These are phyloP conservation scores for Sutorius eximius DNA, from an alignment of 1,284 basidiomycete genomes.

Conservation along the genomic window DNA sequence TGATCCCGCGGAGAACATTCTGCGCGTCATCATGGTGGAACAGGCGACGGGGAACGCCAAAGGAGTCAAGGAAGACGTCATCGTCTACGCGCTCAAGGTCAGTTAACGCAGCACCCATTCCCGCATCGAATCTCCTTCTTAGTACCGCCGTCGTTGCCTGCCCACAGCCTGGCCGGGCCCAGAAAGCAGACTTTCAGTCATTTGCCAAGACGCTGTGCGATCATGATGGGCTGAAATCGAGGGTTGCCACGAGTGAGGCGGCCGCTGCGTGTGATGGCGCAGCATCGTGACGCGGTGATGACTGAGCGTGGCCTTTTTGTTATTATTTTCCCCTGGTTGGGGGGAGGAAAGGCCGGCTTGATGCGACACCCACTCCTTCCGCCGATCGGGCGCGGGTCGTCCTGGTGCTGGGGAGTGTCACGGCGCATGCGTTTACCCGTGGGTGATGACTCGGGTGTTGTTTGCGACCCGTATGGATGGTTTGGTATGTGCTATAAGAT, in stretches of 20 bases:
- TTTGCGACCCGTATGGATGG: constrained; percentile 6
- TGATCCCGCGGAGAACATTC: constrained; percentile 51
- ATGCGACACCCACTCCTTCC: background rate
- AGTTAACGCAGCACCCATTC: constrained; percentile 2
- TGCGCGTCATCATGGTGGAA: constrained; percentile 59
- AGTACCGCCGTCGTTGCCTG: background rate
- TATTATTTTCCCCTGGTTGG: background rate
- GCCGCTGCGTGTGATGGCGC: constrained; percentile 4
- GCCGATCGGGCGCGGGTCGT: constrained; percentile 26
- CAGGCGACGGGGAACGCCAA: constrained; percentile 28
- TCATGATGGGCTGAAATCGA: constrained; percentile 24
- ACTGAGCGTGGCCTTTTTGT: background rate
- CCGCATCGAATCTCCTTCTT: background rate
- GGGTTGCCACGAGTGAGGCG: constrained; percentile 1
- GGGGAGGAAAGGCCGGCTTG: background rate
- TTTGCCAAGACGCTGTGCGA: constrained; percentile 47
- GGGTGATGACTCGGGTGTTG: constrained; percentile 1
- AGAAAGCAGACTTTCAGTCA: constrained; percentile 50
- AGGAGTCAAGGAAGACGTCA: constrained; percentile 28
- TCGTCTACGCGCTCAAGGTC: constrained; percentile 45
- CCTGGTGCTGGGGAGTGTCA: constrained; percentile 9
- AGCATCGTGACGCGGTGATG: constrained; percentile 16
- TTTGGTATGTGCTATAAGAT: constrained; percentile 18
- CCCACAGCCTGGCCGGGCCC: constrained; percentile 47
- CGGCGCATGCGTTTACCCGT: constrained; percentile 10